phyloP scores from a whole-genome alignment of 768 basidiomycete genomes.

The Mycena sanguinolenta region DNA sequence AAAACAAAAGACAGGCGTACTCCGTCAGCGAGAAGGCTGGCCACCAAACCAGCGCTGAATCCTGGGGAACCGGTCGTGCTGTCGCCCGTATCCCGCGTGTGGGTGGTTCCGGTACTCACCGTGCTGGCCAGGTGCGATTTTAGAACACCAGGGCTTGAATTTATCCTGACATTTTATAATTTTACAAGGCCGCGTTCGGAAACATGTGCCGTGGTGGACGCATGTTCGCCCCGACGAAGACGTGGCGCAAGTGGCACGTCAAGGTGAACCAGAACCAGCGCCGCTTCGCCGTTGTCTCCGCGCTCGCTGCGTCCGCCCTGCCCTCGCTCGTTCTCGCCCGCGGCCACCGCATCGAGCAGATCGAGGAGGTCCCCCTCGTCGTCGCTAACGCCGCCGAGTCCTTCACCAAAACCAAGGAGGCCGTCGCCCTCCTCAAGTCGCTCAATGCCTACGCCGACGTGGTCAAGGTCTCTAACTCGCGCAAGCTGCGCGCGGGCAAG shows the following conservation, averaged over 20 bases:
- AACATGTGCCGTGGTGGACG: conserved; percentile 99
- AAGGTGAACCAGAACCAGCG: conserved; percentile 99
- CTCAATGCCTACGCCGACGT: conserved; percentile 93
- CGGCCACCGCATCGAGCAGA: conserved; percentile 97
- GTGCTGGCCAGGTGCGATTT: conserved; percentile 91
- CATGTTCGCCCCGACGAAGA: conserved; percentile 99
- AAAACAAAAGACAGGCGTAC: conserved; percentile 98
- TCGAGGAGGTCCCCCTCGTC: conserved; percentile 97
- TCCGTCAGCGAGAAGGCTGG: conserved; percentile 98
- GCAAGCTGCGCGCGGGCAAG: conserved; percentile 96
- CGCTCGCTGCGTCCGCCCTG: conserved; percentile 96
- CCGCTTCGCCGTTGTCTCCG: conserved; percentile 97
- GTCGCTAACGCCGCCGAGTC: conserved; percentile 84
- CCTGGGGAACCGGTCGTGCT: conserved; percentile 99
- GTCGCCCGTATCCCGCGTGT: conserved; percentile 99
- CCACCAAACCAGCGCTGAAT: conserved; percentile 98
- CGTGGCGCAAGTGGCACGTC: conserved; percentile 99
- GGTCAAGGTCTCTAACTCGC: conserved; percentile 96
- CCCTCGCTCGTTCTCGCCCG: conserved; percentile 99
- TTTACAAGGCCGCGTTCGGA: conserved; percentile 91
- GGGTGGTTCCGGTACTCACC: conserved; percentile 97
- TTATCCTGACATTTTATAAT: conserved; percentile 17
- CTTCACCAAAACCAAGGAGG: conserved; percentile 96
- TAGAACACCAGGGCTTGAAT: background rate
- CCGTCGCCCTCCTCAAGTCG: conserved; percentile 91